phyloP scores from a whole-genome alignment of 495 filamentous ascomycete genomes.

The Neurospora sp. region DNA sequence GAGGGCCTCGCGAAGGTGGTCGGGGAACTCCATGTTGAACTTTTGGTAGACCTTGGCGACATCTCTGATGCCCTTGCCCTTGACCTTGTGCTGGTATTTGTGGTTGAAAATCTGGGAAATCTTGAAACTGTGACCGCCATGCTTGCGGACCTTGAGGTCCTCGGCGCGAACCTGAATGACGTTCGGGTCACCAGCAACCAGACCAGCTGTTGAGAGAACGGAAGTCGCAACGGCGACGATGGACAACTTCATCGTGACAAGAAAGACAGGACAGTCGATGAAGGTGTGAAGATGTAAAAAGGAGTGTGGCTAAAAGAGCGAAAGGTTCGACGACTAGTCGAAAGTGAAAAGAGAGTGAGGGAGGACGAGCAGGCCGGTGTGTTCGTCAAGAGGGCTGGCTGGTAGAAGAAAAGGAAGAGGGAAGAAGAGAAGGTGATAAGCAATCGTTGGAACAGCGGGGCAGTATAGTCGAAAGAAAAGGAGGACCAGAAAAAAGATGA shows the following conservation, averaged over 20 bases:
- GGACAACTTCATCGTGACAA: constrained; percentile 15
- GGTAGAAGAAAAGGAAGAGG: neutral
- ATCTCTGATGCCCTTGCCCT: constrained; percentile 30
- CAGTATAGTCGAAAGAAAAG: constrained; percentile 3
- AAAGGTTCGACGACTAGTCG: neutral
- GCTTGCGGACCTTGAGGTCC: constrained; percentile 20
- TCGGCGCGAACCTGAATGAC: constrained; percentile 10
- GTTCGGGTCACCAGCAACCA: constrained; percentile 13
- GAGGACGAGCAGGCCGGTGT: neutral
- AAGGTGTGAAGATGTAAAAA: constrained; percentile 1
- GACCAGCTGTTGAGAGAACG: constrained; percentile 15
- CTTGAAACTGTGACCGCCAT: constrained; percentile 32
- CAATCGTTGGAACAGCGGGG: constrained; percentile 5
- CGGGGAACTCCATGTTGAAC: constrained; percentile 23
- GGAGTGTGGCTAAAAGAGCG: neutral
- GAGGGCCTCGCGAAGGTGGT: constrained; percentile 20
- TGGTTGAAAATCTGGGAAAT: constrained; percentile 31
- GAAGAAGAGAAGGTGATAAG: neutral
- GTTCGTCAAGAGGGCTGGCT: neutral
- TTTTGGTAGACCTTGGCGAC: constrained; percentile 34
- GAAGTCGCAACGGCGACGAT: constrained; percentile 16
- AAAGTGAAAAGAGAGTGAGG: neutral
- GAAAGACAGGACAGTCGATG: neutral
- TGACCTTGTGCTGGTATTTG: constrained; percentile 23
- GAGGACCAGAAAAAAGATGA: constrained; percentile 4